Base-by-base conservation (phyloP, 768 basidiomycete species). In the Boletus fagicola region DNA sequence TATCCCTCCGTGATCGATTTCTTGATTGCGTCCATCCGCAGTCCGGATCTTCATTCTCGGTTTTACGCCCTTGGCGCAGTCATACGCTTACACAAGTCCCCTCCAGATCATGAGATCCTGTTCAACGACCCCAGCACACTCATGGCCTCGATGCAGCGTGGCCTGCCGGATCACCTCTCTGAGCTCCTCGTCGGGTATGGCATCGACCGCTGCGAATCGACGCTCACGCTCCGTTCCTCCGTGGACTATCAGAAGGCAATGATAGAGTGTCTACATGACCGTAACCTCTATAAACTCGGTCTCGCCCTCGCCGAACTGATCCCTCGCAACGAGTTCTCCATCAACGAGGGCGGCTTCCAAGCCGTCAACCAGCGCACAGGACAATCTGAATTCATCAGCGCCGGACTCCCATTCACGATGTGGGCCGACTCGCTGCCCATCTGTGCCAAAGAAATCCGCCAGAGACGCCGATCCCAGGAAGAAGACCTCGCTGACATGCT, bases 371-470 rank as follows among this genome's bases (percentile, higher is more conserved):
- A 74, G 5, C 62, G 54, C 5, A 80, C 80, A 0, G 81, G 83
- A 1, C 66, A 59, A 39, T 44, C 67, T n/a, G 78, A 81, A 57
- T 64, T 66, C 3, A 65, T 75, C 26, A 77, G 79, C 53, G 40
- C 79, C 15, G 85, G 84, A 1, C 71, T 88, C 15, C 85, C 85
- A 1, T 88, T 88, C 72, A 78, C 58, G 28, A 76, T 75, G 71
- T 89, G 81, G 80, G 62, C 72, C 8, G 85, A 88, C 59, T 72
- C 85, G 0, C 71, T 88, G 6, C 85, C 86, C 5, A 71, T 76
- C 20, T 85, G 84, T 63, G 85, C 86, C 10, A 74, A 74, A 28
- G 84, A 80, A 28, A 78, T 87, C 39, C 79, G 84, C 10, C 71
- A 65, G 36, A 73, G 70, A 53, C 76, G 74, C n/a, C 69, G 67